Base-by-base conservation (phyloP, 2,329 filamentous ascomycete species). In the Fusarium concolor region DNA sequence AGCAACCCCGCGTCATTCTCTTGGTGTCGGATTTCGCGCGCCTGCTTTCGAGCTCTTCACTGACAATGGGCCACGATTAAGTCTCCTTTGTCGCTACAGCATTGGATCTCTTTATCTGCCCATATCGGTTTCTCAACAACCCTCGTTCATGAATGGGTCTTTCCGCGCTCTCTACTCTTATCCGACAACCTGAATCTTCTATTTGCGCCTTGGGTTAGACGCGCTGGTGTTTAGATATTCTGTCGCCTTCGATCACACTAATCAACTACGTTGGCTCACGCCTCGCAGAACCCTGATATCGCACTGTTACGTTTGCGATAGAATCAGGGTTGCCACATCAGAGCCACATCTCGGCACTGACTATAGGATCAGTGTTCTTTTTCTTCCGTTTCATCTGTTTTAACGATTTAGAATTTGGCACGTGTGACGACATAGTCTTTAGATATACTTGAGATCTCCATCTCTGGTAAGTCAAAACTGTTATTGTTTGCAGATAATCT, bases 161-260 rank as follows among this genome's bases (percentile, higher is more conserved):
- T 63, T 46, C 59, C 67, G 52, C 62, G 33, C 38, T 64, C 57
- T 53, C 64, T 49, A 64, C 60, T 56, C 57, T 71, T 51, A 66
- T 55, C 65, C 67, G 57, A 65, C 63, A 62, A 59, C 59, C 71
- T 72, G 63, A 74, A 62, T 68, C 57, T 71, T 73, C 66, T 71
- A 42, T 75, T 77, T 75, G 71, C 73, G 73, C 73, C 74, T 73
- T 75, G 75, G 76, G 71, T 77, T 80, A 80, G 78, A 80, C 76
- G 76, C 76, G 71, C 75, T 74, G 77, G 74, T 73, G 62, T 78
- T 79, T 80, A 80, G 79, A 80, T 76, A 75, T 71, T 64, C 63
- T 70, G 45, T 56, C 51, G 51, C 61, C 62, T 56, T 58, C 52
- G 41, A 46, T 55, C 60, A 70, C 68, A 70, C 67, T 75, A 69